phyloP scores from a whole-genome alignment of 441 rosid species.

The Populus trichocarpa region DNA sequence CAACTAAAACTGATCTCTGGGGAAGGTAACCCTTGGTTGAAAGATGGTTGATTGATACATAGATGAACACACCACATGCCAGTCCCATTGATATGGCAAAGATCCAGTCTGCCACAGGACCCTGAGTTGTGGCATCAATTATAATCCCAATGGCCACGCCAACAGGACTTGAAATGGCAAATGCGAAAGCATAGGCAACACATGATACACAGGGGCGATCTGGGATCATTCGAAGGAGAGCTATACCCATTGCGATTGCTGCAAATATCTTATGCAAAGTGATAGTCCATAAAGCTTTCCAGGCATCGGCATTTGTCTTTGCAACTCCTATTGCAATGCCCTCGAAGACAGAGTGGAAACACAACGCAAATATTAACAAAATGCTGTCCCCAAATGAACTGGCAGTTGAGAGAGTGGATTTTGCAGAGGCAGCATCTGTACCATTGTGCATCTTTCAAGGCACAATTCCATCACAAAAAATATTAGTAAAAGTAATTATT shows the following conservation, averaged over 20 bases:
- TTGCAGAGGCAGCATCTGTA: neutral
- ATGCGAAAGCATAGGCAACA: constrained; percentile 59
- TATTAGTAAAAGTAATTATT: neutral
- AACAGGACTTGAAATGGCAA: constrained; percentile 73
- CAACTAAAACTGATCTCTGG: constrained; percentile 25
- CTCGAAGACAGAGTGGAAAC: constrained; percentile 86
- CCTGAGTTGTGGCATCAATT: constrained; percentile 75
- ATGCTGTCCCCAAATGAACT: constrained; percentile 68
- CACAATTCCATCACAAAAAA: neutral
- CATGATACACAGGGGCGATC: constrained; percentile 64
- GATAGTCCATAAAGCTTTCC: constrained; percentile 87
- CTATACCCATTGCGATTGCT: constrained; percentile 85
- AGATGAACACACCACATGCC: constrained; percentile 79
- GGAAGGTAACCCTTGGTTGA: constrained; percentile 66
- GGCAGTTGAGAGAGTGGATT: constrained; percentile 16
- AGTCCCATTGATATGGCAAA: constrained; percentile 78
- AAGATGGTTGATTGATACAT: constrained; percentile 74
- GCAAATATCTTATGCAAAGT: constrained; percentile 80
- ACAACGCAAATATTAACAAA: constrained; percentile 62
- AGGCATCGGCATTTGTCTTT: constrained; percentile 54
- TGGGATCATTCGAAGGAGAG: constrained; percentile 79
- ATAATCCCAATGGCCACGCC: constrained; percentile 78
- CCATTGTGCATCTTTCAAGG: constrained; percentile 14
- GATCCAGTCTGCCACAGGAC: constrained; percentile 66
- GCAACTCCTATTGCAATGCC: constrained; percentile 86